Evolutionary conservation across 2,329 filamentous ascomycete species (phyloP).

Genomic region (Byssochlamys sp.): DNA sequence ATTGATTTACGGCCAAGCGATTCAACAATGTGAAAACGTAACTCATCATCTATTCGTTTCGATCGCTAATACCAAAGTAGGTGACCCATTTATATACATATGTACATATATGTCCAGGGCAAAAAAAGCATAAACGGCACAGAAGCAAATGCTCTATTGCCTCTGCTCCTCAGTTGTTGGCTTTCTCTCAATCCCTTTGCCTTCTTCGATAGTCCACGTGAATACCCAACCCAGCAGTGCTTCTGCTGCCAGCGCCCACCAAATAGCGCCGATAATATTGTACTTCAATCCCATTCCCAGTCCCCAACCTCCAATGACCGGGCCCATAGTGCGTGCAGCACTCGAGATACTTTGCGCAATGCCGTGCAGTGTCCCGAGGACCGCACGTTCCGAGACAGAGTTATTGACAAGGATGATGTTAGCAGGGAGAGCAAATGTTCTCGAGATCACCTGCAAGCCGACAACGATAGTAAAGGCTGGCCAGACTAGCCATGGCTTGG

Average conservation of each 20-base stretch:
- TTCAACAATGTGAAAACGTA: too few relatives aligned
- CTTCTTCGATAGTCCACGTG: slow-evolving; percentile 55
- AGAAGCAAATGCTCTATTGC: not conserved
- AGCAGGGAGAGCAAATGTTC: slow-evolving; percentile 58
- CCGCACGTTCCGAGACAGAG: slow-evolving; percentile 46
- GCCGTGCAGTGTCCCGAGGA: slow-evolving; percentile 51
- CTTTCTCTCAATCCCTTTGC: slow-evolving; percentile 49
- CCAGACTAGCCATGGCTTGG: slow-evolving; percentile 50
- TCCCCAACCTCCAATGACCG: slow-evolving; percentile 46
- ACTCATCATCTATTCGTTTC: too few relatives aligned
- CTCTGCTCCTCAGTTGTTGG: slow-evolving; percentile 9
- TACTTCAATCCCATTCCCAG: slow-evolving; percentile 44
- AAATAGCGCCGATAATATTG: slow-evolving; percentile 48
- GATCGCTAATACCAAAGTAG: not conserved
- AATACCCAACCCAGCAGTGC: slow-evolving; percentile 49
- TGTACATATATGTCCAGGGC: not conserved
- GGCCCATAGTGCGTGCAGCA: slow-evolving; percentile 47
- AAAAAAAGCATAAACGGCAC: not conserved
- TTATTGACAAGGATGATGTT: slow-evolving; percentile 54
- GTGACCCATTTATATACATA: not conserved
- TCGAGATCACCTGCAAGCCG: slow-evolving; percentile 59
- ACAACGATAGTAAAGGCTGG: slow-evolving; percentile 54
- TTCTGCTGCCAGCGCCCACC: slow-evolving; percentile 49
- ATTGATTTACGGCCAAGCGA: too few relatives aligned
- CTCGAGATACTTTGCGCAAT: slow-evolving; percentile 48